Percentiles rank a stretch among this genome's conserved stretches.
phyloP scores from a whole-genome alignment of 2,329 filamentous ascomycete genomes.

The Nothomitra cinnamomea region DNA sequence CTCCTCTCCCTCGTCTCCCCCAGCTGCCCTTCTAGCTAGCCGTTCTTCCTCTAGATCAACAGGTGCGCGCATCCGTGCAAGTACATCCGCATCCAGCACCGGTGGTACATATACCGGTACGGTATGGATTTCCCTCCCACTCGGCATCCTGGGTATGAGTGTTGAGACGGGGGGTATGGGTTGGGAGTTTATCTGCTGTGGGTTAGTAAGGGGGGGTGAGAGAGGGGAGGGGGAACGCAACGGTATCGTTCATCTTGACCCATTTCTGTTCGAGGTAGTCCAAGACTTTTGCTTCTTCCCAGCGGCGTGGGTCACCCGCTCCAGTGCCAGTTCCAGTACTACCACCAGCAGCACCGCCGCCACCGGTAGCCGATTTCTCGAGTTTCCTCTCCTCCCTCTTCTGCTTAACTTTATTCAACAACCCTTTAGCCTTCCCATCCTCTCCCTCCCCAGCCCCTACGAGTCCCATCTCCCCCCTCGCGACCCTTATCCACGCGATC shows the following conservation, averaged over 20 bases:
- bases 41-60: conserved; percentile 30
- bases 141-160: conserved; percentile 64
- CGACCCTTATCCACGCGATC: conserved; percentile 73
- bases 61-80: conserved; percentile 41
- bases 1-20: conserved; percentile 21
- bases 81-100: conserved; percentile 41
- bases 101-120: conserved; percentile 47
- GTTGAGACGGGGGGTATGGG: conserved; percentile 52
- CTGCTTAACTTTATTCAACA: conserved; percentile 62
- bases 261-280: conserved; percentile 81
- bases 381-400: conserved; percentile 64
- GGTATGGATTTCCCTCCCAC: conserved; percentile 69
- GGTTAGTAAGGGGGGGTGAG: conserved; percentile 17
- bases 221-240: conserved; percentile 22
- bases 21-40: conserved; percentile 11
- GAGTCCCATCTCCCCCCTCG: conserved; percentile 44
- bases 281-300: conserved; percentile 72
- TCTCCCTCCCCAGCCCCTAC: conserved; percentile 11
- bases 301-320: conserved; percentile 68
- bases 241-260: conserved; percentile 84
- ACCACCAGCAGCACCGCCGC: conserved; percentile 78
- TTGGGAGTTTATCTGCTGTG: conserved; percentile 58
- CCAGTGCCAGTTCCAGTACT: conserved; percentile 47
- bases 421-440: conserved; percentile 36
- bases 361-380: conserved; percentile 56